Conservation (phyloP, 139 green algal species). For the Dunaliella primolecta region DNA sequence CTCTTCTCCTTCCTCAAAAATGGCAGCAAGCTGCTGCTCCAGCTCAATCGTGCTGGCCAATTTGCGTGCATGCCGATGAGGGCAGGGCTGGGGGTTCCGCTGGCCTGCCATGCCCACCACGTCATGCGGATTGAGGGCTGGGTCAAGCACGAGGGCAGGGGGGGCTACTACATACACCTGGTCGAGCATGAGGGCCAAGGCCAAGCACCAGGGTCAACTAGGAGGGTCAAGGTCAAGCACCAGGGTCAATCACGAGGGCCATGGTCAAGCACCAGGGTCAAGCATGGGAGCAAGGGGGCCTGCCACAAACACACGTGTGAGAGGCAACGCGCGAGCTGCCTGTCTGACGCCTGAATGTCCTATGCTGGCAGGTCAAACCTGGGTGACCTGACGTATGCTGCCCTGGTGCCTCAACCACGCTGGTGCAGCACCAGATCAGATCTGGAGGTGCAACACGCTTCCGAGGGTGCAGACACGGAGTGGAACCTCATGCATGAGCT, state of each 20-base stretch:
- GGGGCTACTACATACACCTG: neutral
- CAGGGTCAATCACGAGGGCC: neutral
- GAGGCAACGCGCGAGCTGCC: too few relatives aligned
- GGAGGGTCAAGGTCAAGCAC: neutral
- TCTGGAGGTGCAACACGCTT: too few relatives aligned
- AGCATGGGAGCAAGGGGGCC: neutral
- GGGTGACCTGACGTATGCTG: too few relatives aligned
- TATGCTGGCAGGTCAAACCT: too few relatives aligned
- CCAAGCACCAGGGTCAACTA: neutral
- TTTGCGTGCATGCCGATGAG: neutral
- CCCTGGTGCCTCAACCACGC: neutral
- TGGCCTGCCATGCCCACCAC: neutral
- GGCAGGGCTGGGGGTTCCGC: neutral
- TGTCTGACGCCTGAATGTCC: too few relatives aligned
- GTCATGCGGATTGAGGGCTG: neutral
- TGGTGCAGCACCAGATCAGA: too few relatives aligned
- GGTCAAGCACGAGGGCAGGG: neutral
- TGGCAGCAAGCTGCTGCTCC: neutral
- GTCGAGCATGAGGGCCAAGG: neutral
- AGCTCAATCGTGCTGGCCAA: neutral
- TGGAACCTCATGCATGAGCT: too few relatives aligned
- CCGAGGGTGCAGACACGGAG: too few relatives aligned
- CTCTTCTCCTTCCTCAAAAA: neutral
- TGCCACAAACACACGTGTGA: too few relatives aligned
- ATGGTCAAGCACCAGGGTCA: neutral